phyloP scores from a whole-genome alignment of 176 grass and related monocot species.

The Ananas comosus region DNA sequence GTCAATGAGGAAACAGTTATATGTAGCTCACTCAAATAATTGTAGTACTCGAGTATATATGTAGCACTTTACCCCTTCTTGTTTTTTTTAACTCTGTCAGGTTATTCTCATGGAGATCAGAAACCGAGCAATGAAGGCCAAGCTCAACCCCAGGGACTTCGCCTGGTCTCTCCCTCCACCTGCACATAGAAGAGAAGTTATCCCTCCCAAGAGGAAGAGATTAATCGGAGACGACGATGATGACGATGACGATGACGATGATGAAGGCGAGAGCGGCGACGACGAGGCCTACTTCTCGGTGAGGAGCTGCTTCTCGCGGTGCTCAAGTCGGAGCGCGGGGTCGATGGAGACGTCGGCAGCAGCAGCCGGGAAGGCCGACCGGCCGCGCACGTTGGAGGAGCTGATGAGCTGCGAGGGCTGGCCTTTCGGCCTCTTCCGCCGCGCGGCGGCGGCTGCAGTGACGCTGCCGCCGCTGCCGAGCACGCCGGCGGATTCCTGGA shows the following conservation, averaged over 20 bases:
- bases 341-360: conserved; percentile 15
- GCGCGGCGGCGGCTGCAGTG: conserved; percentile 19
- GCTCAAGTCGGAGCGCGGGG: conserved; percentile 45
- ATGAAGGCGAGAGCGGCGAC: neutral
- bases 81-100: neutral
- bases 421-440: conserved; percentile 82
- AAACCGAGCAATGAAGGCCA: conserved; percentile 50
- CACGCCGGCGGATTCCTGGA: conserved; percentile 69
- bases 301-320: conserved; percentile 76
- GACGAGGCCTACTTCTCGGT: conserved; percentile 86
- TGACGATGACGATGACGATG: neutral
- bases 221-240: conserved; percentile 7
- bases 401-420: conserved; percentile 77
- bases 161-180: conserved; percentile 37
- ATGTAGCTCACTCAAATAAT: too few relatives aligned
- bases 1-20: too few relatives aligned
- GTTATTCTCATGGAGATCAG: conserved; percentile 69
- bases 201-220: conserved; percentile 8
- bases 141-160: conserved; percentile 32
- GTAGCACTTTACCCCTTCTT: neutral
- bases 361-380: neutral
- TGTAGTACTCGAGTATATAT: too few relatives aligned
- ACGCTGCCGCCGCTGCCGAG: conserved; percentile 64
- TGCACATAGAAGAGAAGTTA: conserved; percentile 2
- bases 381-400: conserved; percentile 33